Evolutionary conservation across 257 asterid genomes (phyloP), one percentile per base, ranked within the genome.

Genomic region (Thymus mandschuricus): DNA sequence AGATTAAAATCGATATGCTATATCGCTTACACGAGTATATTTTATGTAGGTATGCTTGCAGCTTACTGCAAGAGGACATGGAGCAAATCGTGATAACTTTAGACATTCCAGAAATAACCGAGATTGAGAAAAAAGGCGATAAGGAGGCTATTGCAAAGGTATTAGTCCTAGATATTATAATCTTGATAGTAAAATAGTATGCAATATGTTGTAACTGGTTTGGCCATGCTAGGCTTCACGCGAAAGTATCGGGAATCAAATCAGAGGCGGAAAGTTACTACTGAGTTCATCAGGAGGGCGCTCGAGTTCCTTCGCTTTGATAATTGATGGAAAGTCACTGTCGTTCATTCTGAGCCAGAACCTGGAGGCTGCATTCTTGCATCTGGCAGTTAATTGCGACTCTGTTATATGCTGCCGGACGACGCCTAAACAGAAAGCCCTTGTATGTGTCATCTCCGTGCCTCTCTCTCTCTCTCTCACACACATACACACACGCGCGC

Each of bases 391-490:
- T 64, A 79, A 73, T 70, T 94, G 99, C 69, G 83, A 87, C 43
- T 91, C 99, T 51, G 97, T 94, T 72, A 91, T 94, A 76, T 94
- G 99, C 78, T 94, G 99, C 68, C 96, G 99, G 72, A 82, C 98
- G 61, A 84, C 97, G 3, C 99, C 99, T 56, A 94, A 94, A 81
- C 99, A 94, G 82, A 94, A 94, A 84, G 99, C 99, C 62, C 96
- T 89, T 54, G 99, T 94, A 79, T 69, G 98, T 83, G 59, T 76
- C 59, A 15, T 68, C 59, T 15, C 68, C 68, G 59, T 27, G 60
- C 72, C 71, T 66, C 15, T 62, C 64, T 49, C 10, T n/a, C 55
- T 13, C 55, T 48, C 52, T 46, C 15, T 10, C 51, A 10, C 31
- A 52, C 34, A 21, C 34, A 8, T 31, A 15, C 58, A 8, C 31